Base-by-base conservation (phyloP, 2,329 filamentous ascomycete species). In the Taxawa tesnikishii region DNA sequence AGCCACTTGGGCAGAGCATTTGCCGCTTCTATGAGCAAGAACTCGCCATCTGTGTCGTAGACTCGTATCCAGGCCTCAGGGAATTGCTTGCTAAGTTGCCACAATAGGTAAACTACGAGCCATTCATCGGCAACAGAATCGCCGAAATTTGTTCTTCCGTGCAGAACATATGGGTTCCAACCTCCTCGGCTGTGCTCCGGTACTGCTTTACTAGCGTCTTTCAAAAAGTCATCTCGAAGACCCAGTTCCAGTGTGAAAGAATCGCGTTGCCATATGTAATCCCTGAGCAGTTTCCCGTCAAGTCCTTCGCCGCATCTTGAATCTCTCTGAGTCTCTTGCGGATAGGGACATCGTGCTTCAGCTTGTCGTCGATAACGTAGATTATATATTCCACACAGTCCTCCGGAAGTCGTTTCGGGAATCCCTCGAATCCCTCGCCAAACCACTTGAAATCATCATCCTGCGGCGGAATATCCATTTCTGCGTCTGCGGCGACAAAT, bases 121-220 rank as follows among this genome's bases (percentile, higher is more conserved):
- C 90, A 98, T 61, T 98, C 92, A 47, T 98, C 90, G 49, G 94
- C 88, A 4, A 96, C 77, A 0, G 85, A 90, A 56, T 98, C 92
- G 6, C 88, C 87, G 48, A 85, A 96, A 51, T 88, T 82, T 1
- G 84, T 90, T 31, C 67, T 65, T 13, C 88, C 88, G 40, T 74
- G 70, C 5, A 98, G 44, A 21, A n/a, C 31, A 21, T 14, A 15
- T 8, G n/a, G 19, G 19, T 23, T n/a, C n/a, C n/a, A n/a, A n/a
- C n/a, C n/a, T n/a, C n/a, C n/a, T n/a, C n/a, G n/a, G n/a, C n/a
- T n/a, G n/a, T n/a, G n/a, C n/a, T n/a, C n/a, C n/a, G n/a, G n/a
- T n/a, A n/a, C n/a, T n/a, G n/a, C n/a, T n/a, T n/a, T n/a, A 2
- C 11, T 28, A 19, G 26, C 28, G 11, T 16, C 5, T 15, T 31